Conservation (phyloP, 352 stramenopile genomes). For the Pythium aquatile region DNA sequence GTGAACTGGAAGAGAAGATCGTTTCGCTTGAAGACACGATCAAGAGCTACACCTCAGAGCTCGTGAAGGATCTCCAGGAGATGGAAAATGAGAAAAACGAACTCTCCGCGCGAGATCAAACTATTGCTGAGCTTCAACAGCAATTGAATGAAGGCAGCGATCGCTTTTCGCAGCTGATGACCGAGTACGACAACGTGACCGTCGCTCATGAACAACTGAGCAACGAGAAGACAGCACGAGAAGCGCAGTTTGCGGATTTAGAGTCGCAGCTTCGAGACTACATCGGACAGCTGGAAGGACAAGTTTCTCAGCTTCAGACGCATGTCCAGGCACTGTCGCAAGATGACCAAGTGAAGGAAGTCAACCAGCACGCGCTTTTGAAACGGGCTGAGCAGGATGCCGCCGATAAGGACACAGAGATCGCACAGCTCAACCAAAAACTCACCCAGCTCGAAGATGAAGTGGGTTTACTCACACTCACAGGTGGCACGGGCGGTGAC, state of each 20-base stretch:
- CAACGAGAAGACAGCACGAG: constrained; percentile 26
- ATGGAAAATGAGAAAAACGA: constrained; percentile 48
- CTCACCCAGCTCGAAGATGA: constrained; percentile 54
- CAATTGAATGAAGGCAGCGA: constrained; percentile 58
- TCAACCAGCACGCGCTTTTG: constrained; percentile 39
- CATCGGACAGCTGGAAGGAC: constrained; percentile 23
- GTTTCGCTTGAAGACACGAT: constrained; percentile 47
- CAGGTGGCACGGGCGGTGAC: constrained; percentile 16
- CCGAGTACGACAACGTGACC: constrained; percentile 51
- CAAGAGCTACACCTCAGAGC: constrained; percentile 46
- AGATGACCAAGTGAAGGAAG: constrained; percentile 34
- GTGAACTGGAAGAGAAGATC: constrained; percentile 53
- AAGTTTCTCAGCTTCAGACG: constrained; percentile 22
- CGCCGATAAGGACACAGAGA: constrained; percentile 33
- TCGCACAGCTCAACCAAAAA: constrained; percentile 33
- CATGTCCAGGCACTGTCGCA: constrained; percentile 28
- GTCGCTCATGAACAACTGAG: constrained; percentile 35
- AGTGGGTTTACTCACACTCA: constrained; percentile 43
- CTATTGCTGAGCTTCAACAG: constrained; percentile 43
- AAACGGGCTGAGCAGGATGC: constrained; percentile 37
- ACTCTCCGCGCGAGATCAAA: constrained; percentile 32
- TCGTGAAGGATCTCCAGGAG: constrained; percentile 47
- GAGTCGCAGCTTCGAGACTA: constrained; percentile 31
- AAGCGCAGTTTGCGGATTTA: constrained; percentile 29
- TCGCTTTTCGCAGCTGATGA: constrained; percentile 51